Evolutionary conservation across 208 protist genomes (phyloP).

Genomic region (Leishmania aethiopica): DNA sequence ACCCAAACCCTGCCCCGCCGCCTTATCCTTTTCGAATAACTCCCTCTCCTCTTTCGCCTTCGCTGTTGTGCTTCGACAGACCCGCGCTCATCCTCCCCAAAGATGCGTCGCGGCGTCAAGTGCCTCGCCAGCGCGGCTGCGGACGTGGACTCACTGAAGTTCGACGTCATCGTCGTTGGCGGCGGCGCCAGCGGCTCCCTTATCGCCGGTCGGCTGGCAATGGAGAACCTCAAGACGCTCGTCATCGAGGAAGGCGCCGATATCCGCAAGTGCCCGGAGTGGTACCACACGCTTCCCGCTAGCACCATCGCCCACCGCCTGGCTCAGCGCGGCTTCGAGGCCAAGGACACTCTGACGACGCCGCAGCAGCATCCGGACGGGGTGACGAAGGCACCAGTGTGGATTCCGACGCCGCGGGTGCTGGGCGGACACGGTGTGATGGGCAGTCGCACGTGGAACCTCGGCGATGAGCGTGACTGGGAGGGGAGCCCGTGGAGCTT

Average conservation of each 20-base stretch:
- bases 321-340: conserved; percentile 64
- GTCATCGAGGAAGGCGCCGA: conserved; percentile 74
- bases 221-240: conserved; percentile 70
- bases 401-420: conserved; percentile 72
- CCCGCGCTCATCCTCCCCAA: background rate
- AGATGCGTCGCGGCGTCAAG: conserved; percentile 33
- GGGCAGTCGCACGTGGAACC: conserved; percentile 77
- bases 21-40: background rate
- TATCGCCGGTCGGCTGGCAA: conserved; percentile 69
- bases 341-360: conserved; percentile 45
- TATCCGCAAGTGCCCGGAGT: conserved; percentile 59
- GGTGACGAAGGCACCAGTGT: conserved; percentile 38
- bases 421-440: conserved; percentile 81
- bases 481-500: conserved; percentile 66
- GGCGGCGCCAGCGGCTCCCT: conserved; percentile 71
- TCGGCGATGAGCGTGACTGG: conserved; percentile 75
- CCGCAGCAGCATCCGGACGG: conserved; percentile 43
- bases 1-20: background rate
- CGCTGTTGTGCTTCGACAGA: background rate
- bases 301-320: conserved; percentile 66
- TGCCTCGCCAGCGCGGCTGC: conserved; percentile 18
- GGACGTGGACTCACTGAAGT: conserved; percentile 38
- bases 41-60: background rate
- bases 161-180: conserved; percentile 73
- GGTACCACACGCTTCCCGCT: conserved; percentile 58